A percentile compares a stretch with the other conserved stretches of the same genome.
Conservation (phyloP, 2,329 filamentous ascomycete species). For the Capronia epimyces region DNA sequence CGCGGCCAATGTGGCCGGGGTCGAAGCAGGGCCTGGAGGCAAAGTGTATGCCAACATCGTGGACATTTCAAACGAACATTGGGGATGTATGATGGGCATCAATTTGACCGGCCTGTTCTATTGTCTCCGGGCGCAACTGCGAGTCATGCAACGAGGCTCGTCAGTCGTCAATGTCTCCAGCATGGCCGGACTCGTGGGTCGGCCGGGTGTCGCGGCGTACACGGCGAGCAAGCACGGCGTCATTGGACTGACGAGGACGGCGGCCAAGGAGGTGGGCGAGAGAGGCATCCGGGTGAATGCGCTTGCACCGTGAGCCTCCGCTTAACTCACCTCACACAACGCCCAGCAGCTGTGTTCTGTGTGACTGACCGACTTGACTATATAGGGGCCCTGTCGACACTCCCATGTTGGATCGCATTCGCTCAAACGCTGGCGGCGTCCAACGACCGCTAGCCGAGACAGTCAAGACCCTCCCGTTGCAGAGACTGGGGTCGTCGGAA, state of each 20-base stretch:
- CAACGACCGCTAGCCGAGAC: conserved; percentile 14
- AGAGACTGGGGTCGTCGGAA: conserved; percentile 49
- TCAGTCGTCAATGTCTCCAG: conserved; percentile 43
- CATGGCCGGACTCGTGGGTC: conserved; percentile 35
- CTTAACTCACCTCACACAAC: too few species aligned
- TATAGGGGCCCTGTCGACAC: conserved; percentile 20
- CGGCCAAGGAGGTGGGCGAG: conserved; percentile 34
- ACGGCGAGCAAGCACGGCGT: conserved; percentile 42
- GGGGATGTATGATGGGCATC: conserved; percentile 40
- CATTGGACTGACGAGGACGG: conserved; percentile 41
- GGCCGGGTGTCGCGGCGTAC: conserved; percentile 40
- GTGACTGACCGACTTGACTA: not conserved
- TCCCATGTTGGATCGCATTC: conserved; percentile 16
- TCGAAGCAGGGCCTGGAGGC: conserved; percentile 33
- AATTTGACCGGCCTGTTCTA: conserved; percentile 42
- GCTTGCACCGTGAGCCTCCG: conserved; percentile 30
- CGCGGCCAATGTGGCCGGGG: conserved; percentile 27
- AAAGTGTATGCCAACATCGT: conserved; percentile 44
- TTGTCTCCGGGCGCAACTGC: conserved; percentile 39
- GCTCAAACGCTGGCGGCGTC: conserved; percentile 2
- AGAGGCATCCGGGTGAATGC: conserved; percentile 37
- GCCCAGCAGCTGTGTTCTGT: not conserved
- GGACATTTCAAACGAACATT: conserved; percentile 38
- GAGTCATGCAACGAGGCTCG: conserved; percentile 37
- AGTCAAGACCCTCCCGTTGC: conserved; percentile 32